Base-by-base conservation (phyloP, 2,329 filamentous ascomycete species). In the Aspergillus quadrilineatus region DNA sequence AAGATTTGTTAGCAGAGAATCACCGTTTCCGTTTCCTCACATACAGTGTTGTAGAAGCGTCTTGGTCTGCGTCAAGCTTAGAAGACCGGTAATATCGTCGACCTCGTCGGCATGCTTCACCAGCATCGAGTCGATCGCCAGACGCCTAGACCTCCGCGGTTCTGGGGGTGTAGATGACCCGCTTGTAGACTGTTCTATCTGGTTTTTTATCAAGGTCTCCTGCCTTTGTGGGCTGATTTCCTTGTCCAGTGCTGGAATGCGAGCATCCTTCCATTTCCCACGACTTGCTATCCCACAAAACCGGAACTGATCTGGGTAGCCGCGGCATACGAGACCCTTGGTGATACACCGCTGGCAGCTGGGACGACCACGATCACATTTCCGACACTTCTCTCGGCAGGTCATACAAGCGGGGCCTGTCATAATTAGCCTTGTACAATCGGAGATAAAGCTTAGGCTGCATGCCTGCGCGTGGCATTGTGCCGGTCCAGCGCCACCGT, bases 301-400 rank as follows among this genome's bases (percentile, higher is more conserved):
- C 1, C 66, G 61, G 53, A 69, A 70, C n/a, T 67, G 68, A 6
- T 70, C 68, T 2, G 68, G 68, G 47, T 70, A 70, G 12, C 67
- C 68, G 36, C 60, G 65, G 51, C 69, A 72, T 44, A 67, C 53
- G 14, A 70, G 56, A 34, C 69, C 69, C 47, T 69, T 72, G 9
- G 61, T 63, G 14, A 68, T 59, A 42, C 69, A 72, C 26, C 69
- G 63, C 51, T 65, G 63, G 42, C 69, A 72, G 14, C 58, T 60
- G 4, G 69, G 69, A n/a, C 67, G 63, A 22, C 56, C 60, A 2
- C 68, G 68, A 50, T 72, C 69, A 49, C 69, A 72, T 59, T 63
- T 64, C 15, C 69, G 67, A 42, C 66, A 70, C 53, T 72, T 72
- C 54, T 71, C 65, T 55, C 69, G 64, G 51, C 69, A 72, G 55